Conservation (phyloP, 2,329 filamentous ascomycete species). For the Arthrinium phaeospermum region DNA sequence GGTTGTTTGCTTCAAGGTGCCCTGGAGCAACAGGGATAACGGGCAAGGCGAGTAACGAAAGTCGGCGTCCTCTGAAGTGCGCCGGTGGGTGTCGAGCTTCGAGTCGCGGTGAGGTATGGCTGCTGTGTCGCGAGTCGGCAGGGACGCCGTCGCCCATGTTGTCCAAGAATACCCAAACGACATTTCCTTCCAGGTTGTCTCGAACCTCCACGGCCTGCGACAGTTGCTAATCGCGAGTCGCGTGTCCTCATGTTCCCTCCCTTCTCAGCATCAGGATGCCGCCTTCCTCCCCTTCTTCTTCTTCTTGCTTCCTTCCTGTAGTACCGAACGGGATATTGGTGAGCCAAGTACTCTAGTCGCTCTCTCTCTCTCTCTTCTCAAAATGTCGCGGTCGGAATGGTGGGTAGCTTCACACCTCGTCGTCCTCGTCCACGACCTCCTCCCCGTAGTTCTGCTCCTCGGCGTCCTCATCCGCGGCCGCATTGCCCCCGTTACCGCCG, state of each 20-base stretch:
- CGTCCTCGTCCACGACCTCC: slow-evolving; percentile 71
- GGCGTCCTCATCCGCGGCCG: slow-evolving; percentile 60
- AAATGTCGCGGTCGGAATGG: neutral
- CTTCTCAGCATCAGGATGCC: neutral
- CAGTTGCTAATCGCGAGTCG: neutral
- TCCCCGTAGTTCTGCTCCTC: slow-evolving; percentile 87
- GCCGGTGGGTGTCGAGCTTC: neutral
- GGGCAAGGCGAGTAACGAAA: no score
- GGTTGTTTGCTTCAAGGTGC: no score
- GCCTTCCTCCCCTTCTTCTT: neutral
- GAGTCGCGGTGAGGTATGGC: neutral
- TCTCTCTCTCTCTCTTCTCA: neutral
- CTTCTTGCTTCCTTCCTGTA: neutral
- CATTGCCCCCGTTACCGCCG: no score
- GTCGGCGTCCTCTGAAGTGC: neutral
- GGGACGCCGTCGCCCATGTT: no score
- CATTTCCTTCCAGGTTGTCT: slow-evolving; percentile 18
- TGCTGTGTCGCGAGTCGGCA: neutral
- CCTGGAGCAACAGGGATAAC: neutral
- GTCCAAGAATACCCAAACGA: neutral
- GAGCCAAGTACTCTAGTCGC: neutral
- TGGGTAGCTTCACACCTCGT: neutral
- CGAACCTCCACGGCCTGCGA: neutral
- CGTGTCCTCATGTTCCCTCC: neutral
- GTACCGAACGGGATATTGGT: neutral